Evolutionary conservation across 495 filamentous ascomycete genomes (phyloP), one percentile per base, ranked within the genome.

Genomic region (Aspergillus nanangensis): DNA sequence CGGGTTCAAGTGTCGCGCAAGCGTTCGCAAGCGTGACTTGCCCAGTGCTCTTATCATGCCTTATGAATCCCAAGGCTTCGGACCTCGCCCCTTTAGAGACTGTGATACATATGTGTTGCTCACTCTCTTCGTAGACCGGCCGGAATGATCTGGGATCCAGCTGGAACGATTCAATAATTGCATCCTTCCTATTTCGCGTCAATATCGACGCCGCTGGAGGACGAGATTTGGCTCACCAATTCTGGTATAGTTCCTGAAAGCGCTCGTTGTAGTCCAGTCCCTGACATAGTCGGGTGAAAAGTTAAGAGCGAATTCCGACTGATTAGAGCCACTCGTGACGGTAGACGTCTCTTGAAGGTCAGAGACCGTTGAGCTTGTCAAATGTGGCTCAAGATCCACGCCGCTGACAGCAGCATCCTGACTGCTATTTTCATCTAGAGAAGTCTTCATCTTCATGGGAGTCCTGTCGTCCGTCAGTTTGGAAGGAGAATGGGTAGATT

Each of bases 21-120:
- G 24, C 9, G 41, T 55, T 55, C 8, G 21, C 34, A 14, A 55
- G 15, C 4, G 32, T 47, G 31, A 51, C 32, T 41, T 21, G 24
- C 18, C 47, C 44, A 4, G 21, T 25, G 18, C 37, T 44, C 42
- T 55, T 51, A 20, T 46, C 48, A 37, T 51, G 45, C 19, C 41
- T 46, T 10, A 55, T 55, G 27, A 48, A 51, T 4, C 48, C 40
- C 24, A 48, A 44, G 10, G 17, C 43, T 24, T 44, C 21, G 1
- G 21, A 15, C 8, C 14, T n/a, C n/a, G 20, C 13, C 15, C 8
- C 35, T 27, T 27, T 41, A 3, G 38, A 2, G n/a, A 41, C 22
- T 21, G 38, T 41, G 14, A 41, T 29, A 27, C 8, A 25, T 27
- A 41, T 25, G 2, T 7, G 14, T 7, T 19, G 4, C 10, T 20